Evolutionary conservation across 441 rosid species (phyloP).

Genomic region (Adansonia gregorii): DNA sequence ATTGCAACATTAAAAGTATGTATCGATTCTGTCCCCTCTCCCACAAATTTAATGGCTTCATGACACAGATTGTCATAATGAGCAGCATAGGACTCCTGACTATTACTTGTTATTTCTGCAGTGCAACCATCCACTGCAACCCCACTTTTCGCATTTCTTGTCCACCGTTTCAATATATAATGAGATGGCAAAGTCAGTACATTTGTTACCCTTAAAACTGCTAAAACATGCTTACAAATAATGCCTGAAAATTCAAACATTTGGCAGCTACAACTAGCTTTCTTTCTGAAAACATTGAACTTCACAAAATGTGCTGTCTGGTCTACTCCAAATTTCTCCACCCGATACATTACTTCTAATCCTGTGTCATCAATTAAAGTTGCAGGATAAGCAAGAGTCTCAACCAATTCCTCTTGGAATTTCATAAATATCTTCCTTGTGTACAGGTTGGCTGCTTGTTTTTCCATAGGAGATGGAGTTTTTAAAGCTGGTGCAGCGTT

Average conservation of each 20-base stretch:
- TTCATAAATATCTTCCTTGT: constrained; percentile 46
- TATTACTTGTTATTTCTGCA: constrained; percentile 32
- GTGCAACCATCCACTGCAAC: constrained; percentile 34
- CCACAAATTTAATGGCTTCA: constrained; percentile 44
- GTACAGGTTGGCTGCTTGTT: constrained; percentile 46
- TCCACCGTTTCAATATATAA: constrained; percentile 55
- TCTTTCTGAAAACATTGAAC: constrained; percentile 39
- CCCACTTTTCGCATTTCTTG: constrained; percentile 48
- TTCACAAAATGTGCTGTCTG: constrained; percentile 40
- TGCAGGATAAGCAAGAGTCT: constrained; percentile 49
- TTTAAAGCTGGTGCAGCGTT: constrained; percentile 41
- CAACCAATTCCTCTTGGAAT: constrained; percentile 54
- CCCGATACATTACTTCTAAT: constrained; percentile 31
- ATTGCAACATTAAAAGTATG: constrained; percentile 36
- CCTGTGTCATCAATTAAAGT: constrained; percentile 38
- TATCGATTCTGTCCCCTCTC: constrained; percentile 43
- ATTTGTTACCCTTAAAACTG: constrained; percentile 56
- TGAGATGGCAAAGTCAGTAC: constrained; percentile 48
- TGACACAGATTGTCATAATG: constrained; percentile 42
- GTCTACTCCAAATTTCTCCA: constrained; percentile 49
- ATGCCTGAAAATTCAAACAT: constrained; percentile 53
- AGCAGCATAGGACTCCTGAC: constrained; percentile 29
- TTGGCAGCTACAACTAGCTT: constrained; percentile 51
- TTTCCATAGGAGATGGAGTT: constrained; percentile 60
- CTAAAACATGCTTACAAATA: constrained; percentile 48